Evolutionary conservation across 257 asterid genomes (phyloP).

Genomic region (Cordia subcordata): DNA sequence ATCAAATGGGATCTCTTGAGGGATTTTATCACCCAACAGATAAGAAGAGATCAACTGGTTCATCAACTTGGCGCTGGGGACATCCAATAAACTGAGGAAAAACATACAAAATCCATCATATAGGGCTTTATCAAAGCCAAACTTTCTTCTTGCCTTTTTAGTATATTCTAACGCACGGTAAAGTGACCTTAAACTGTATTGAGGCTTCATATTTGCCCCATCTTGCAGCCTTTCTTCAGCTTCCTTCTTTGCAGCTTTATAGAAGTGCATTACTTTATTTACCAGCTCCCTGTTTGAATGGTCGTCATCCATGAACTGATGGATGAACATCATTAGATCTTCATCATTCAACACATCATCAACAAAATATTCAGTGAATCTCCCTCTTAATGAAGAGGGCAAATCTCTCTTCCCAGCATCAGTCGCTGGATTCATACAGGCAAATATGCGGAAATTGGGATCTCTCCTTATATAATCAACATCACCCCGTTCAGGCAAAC

Average conservation of each 20-base stretch:
- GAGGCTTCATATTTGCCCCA: slow-evolving; percentile 99
- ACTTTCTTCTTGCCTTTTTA: slow-evolving; percentile 45
- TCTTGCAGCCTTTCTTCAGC: slow-evolving; percentile 88
- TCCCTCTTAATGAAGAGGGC: slow-evolving; percentile 67
- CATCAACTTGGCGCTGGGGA: slow-evolving; percentile 66
- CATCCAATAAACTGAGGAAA: slow-evolving; percentile 67
- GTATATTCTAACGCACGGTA: slow-evolving; percentile 81
- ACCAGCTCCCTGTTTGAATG: slow-evolving; percentile 31
- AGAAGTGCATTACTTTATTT: slow-evolving; percentile 54
- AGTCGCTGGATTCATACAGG: slow-evolving; percentile 99
- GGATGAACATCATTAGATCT: slow-evolving; percentile 66
- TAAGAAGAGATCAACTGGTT: slow-evolving; percentile 38
- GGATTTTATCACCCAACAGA: slow-evolving; percentile 47
- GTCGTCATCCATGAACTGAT: slow-evolving; percentile 50
- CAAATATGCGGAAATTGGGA: slow-evolving; percentile 76
- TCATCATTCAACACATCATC: slow-evolving; percentile 84
- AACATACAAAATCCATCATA: slow-evolving; percentile 96
- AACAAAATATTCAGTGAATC: slow-evolving; percentile 87
- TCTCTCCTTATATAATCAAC: slow-evolving; percentile 57
- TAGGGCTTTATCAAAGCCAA: slow-evolving; percentile 50
- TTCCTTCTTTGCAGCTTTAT: slow-evolving; percentile 67
- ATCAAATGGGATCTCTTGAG: slow-evolving; percentile 38
- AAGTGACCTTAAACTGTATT: slow-evolving; percentile 89
- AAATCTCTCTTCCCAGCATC: slow-evolving; percentile 98
- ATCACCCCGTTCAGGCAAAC: slow-evolving; percentile 96